A percentile compares a stretch with the other conserved stretches of the same genome.
These are phyloP conservation scores for Filosporella fistucella DNA, from an alignment of 495 filamentous ascomycete species.

Conservation along the genomic window DNA sequence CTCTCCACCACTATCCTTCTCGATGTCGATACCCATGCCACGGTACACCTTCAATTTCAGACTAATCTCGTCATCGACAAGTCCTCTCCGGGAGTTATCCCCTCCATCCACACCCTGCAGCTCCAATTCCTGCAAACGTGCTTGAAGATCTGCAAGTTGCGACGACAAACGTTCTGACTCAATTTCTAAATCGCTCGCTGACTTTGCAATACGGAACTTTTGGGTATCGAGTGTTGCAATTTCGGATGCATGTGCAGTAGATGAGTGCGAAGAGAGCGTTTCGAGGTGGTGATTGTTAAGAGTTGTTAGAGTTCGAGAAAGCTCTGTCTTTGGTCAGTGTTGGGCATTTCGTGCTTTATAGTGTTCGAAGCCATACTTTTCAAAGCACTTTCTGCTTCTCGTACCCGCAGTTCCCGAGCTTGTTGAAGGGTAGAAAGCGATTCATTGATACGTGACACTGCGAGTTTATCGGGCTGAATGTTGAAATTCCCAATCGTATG, in stretches of 20 bases:
- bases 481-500: slow-evolving; percentile 93
- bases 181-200: slow-evolving; percentile 81
- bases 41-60: slow-evolving; percentile 89
- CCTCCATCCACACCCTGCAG: slow-evolving; percentile 70
- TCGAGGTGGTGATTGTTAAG: slow-evolving; percentile 67
- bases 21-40: slow-evolving; percentile 84
- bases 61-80: slow-evolving; percentile 47
- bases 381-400: slow-evolving; percentile 65
- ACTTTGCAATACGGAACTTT: slow-evolving; percentile 92
- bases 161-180: slow-evolving; percentile 82
- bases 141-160: slow-evolving; percentile 73
- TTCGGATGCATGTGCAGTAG: slow-evolving; percentile 69
- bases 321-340: slow-evolving; percentile 38
- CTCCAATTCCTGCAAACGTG: slow-evolving; percentile 75
- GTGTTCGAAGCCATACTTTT: slow-evolving; percentile 40
- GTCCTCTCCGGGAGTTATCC: slow-evolving; percentile 25
- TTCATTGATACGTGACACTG: slow-evolving; percentile 80
- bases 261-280: slow-evolving; percentile 63
- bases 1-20: slow-evolving; percentile 74
- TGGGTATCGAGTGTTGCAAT: slow-evolving; percentile 85
- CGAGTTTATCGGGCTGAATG: slow-evolving; percentile 78
- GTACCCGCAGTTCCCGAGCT: slow-evolving; percentile 70
- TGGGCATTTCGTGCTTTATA: background rate
- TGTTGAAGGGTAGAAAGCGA: slow-evolving; percentile 74
- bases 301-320: slow-evolving; percentile 67